A percentile compares a stretch with the other conserved stretches of the same genome.
phyloP scores from a whole-genome alignment of 2,329 filamentous ascomycete genomes.

The Fusarium foetens region DNA sequence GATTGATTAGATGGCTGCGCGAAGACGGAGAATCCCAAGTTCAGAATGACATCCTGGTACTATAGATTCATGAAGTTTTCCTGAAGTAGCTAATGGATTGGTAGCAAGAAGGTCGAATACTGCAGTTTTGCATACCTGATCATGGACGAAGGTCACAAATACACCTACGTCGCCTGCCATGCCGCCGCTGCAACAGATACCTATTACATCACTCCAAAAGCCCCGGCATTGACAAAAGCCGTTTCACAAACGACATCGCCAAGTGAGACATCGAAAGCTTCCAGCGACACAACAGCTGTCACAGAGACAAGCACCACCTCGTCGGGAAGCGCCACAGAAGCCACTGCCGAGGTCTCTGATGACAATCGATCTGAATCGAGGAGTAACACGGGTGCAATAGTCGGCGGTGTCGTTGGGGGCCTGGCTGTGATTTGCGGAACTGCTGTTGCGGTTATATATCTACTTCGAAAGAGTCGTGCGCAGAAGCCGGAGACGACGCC shows the following conservation, averaged over 20 bases:
- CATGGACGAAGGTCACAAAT: slow-evolving; percentile 47
- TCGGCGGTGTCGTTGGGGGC: slow-evolving; percentile 50
- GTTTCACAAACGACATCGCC: slow-evolving; percentile 8
- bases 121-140: slow-evolving; percentile 51
- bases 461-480: neutral
- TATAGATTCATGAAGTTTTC: neutral
- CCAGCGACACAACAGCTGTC: neutral
- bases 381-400: slow-evolving; percentile 47
- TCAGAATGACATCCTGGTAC: slow-evolving; percentile 52
- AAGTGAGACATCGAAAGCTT: slow-evolving; percentile 1
- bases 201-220: slow-evolving; percentile 34
- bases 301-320: neutral
- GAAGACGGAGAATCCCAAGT: slow-evolving; percentile 14
- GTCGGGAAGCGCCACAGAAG: slow-evolving; percentile 6
- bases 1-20: slow-evolving; percentile 49
- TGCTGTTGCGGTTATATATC: neutral
- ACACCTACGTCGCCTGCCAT: slow-evolving; percentile 51
- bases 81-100: neutral
- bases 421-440: slow-evolving; percentile 45
- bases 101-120: slow-evolving; percentile 20
- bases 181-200: slow-evolving; percentile 40
- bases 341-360: neutral
- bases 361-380: neutral
- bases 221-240: neutral
- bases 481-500: neutral